Percentiles rank a stretch among this genome's conserved stretches.
Conservation (phyloP, 2,329 filamentous ascomycete species). For the Diaporthe nobilis region DNA sequence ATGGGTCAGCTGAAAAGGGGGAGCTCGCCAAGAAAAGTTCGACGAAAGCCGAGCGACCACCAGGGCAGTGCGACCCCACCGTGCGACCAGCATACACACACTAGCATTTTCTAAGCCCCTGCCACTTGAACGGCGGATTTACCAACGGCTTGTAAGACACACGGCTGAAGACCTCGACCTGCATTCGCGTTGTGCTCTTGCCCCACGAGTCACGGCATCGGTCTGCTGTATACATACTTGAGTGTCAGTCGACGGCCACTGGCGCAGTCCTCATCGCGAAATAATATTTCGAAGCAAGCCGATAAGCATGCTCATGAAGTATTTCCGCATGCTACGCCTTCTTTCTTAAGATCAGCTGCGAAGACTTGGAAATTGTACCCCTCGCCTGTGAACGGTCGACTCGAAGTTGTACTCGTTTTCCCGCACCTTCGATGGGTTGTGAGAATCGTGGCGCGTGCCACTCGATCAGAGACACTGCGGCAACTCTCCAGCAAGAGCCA, state of each 20-base stretch:
- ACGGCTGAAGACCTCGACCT: conserved; percentile 34
- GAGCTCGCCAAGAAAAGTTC: conserved; percentile 35
- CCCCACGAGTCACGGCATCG: conserved; percentile 34
- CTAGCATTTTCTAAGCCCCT: conserved; percentile 16
- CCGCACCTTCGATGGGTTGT: conserved; percentile 10
- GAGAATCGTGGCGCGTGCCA: conserved; percentile 29
- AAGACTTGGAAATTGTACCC: not conserved
- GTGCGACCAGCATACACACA: conserved; percentile 2
- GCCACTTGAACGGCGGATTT: conserved; percentile 14
- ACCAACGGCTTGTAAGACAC: conserved; percentile 29
- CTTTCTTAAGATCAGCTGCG: not conserved
- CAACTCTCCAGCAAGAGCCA: not conserved
- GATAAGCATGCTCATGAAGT: not conserved
- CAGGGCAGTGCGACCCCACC: conserved; percentile 33
- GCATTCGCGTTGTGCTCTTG: conserved; percentile 31
- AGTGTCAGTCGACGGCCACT: not conserved
- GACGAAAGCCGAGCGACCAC: conserved; percentile 33
- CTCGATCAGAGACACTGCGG: conserved; percentile 39
- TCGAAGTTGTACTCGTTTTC: not conserved
- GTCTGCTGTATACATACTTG: conserved; percentile 19
- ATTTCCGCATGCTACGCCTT: not conserved
- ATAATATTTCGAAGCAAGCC: not conserved
- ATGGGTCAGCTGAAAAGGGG: conserved; percentile 36
- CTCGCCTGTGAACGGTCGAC: not conserved
- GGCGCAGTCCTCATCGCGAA: not conserved